A percentile compares a stretch with the other conserved stretches of the same genome.
phyloP scores from a whole-genome alignment of 805 yeast species.

The Metschnikowia gelsemii region DNA sequence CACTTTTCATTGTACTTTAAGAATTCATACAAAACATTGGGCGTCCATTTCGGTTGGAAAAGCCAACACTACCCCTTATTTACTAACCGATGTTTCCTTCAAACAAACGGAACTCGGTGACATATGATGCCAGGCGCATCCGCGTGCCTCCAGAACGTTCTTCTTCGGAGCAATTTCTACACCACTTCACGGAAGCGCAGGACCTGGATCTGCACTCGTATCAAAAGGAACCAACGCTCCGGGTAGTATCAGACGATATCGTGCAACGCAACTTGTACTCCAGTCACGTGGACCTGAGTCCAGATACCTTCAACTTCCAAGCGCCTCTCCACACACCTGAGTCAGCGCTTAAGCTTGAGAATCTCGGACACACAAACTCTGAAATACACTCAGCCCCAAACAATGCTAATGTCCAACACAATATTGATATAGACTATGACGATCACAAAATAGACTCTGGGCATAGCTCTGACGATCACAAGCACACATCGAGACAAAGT shows the following conservation, averaged over 20 bases:
- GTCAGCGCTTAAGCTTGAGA: no score
- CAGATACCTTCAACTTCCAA: constrained; percentile 8
- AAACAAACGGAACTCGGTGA: constrained; percentile 19
- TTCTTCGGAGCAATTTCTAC: not conserved
- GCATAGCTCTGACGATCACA: no score
- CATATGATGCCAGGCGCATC: constrained; percentile 26
- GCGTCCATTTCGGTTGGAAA: not conserved
- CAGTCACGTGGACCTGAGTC: constrained; percentile 1
- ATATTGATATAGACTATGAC: no score
- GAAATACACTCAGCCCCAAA: no score
- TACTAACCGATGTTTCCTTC: not conserved
- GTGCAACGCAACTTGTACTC: constrained; percentile 6
- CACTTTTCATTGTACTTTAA: no score
- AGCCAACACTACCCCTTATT: not conserved
- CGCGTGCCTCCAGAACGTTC: constrained; percentile 11
- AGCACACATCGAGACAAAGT: no score
- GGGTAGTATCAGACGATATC: constrained; percentile 11
- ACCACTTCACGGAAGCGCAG: not conserved
- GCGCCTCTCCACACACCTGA: not conserved
- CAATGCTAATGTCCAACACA: no score
- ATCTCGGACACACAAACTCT: no score
- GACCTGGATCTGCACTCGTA: not conserved
- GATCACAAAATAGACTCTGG: no score
- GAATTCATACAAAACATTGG: not conserved
- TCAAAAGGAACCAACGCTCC: not conserved